Conservation (phyloP, 2,329 filamentous ascomycete species). For the Exophiala viscosa region DNA sequence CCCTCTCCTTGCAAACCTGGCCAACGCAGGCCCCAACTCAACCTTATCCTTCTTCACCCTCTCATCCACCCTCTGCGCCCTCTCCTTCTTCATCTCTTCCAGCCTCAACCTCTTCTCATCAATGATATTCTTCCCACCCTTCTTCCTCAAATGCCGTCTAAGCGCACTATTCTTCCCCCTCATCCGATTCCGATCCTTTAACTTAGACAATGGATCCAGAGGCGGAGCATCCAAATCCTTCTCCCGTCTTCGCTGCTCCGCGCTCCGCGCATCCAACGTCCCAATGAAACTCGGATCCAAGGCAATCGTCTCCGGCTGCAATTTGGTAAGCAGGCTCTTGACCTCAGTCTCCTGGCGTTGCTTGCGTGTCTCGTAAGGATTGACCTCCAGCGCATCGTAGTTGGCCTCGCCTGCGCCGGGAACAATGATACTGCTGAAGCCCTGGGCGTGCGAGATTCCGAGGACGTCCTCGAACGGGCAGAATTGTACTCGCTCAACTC, state of each 20-base stretch:
- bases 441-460: constrained; percentile 76
- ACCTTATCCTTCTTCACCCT: constrained; percentile 64
- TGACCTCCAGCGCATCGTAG: constrained; percentile 87
- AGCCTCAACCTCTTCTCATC: constrained; percentile 89
- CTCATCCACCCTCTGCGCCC: constrained; percentile 65
- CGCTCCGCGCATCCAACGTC: constrained; percentile 74
- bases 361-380: constrained; percentile 90
- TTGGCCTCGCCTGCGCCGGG: constrained; percentile 96
- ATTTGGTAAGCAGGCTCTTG: constrained; percentile 83
- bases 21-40: constrained; percentile 80
- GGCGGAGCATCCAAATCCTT: constrained; percentile 72
- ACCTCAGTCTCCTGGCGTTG: constrained; percentile 93
- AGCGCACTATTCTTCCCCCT: constrained; percentile 86
- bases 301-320: constrained; percentile 95
- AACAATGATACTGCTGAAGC: constrained; percentile 85
- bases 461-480: constrained; percentile 94
- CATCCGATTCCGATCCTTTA: constrained; percentile 64
- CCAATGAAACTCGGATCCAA: constrained; percentile 90
- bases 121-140: constrained; percentile 86
- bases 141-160: constrained; percentile 85
- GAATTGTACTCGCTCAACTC: constrained; percentile 78
- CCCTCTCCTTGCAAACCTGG: constrained; percentile 62
- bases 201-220: constrained; percentile 54
- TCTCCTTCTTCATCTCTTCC: constrained; percentile 71
- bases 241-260: constrained; percentile 72